Percentiles rank a stretch among this genome's conserved stretches.
Conservation (phyloP, 2,329 filamentous ascomycete species). For the Nemania sp. region DNA sequence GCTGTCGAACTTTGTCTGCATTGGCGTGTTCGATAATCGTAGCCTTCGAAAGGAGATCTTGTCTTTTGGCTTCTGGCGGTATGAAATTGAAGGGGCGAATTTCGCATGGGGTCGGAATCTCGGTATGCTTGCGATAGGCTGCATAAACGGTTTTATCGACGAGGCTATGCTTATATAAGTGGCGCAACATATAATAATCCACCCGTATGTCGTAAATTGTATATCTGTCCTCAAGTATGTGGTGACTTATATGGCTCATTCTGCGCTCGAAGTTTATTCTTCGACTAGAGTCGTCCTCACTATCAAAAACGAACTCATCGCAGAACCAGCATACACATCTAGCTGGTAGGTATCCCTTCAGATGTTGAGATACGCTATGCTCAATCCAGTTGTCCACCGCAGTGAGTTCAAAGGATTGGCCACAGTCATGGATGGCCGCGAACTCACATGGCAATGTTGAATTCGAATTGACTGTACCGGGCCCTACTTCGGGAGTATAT, state of each 20-base stretch:
- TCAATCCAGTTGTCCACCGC: constrained; percentile 18
- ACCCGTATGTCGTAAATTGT: constrained; percentile 1
- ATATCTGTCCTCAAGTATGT: background rate
- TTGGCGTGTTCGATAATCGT: background rate
- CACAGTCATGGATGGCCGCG: background rate
- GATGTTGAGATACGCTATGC: constrained; percentile 7
- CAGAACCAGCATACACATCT: constrained; percentile 26
- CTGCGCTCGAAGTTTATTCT: constrained; percentile 10
- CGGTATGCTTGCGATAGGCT: background rate
- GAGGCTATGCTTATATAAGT: background rate
- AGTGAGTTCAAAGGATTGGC: background rate
- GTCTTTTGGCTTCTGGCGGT: constrained; percentile 1
- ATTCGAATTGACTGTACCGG: background rate
- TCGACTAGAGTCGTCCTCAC: background rate
- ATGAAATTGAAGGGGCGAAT: constrained; percentile 5
- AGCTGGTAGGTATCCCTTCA: background rate
- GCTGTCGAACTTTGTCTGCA: background rate
- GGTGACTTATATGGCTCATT: constrained; percentile 24
- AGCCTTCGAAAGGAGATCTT: background rate
- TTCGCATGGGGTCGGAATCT: background rate
- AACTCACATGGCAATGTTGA: constrained; percentile 26
- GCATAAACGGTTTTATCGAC: background rate
- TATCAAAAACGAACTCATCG: constrained; percentile 11
- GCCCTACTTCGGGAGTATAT: background rate
- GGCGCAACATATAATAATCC: constrained; percentile 10